Evolutionary conservation across 306 rosid species (phyloP).

Genomic region (Ormosia emarginata): DNA sequence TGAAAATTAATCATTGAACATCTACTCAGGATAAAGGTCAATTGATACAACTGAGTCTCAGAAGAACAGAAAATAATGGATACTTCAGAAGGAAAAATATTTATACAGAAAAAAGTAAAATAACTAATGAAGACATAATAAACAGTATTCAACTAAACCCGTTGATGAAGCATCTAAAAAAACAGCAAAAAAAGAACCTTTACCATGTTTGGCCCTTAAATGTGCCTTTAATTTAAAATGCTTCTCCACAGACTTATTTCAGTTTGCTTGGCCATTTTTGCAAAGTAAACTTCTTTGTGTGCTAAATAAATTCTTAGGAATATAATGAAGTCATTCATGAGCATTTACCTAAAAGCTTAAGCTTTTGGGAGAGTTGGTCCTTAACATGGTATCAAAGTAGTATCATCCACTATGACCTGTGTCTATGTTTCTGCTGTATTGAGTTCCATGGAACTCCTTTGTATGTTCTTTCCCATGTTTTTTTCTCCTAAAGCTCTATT

Average conservation of each 20-base stretch:
- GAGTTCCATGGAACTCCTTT: too few species aligned
- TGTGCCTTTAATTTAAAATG: background rate
- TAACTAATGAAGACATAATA: background rate
- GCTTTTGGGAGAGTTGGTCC: background rate
- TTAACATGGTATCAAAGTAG: too few species aligned
- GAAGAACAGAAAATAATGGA: background rate
- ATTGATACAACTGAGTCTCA: background rate
- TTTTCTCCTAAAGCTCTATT: too few species aligned
- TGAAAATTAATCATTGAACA: slow-evolving; percentile 48
- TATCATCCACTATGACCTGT: too few species aligned
- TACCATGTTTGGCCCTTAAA: background rate
- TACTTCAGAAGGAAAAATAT: background rate
- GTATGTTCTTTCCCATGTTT: too few species aligned
- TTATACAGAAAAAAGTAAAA: background rate
- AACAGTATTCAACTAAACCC: background rate
- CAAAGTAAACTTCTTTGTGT: background rate
- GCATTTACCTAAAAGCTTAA: background rate
- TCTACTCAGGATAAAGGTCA: slow-evolving; percentile 24
- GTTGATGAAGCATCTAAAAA: background rate
- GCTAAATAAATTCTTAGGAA: background rate
- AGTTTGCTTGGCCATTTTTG: background rate
- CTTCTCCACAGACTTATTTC: background rate
- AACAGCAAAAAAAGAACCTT: background rate
- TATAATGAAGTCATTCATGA: background rate
- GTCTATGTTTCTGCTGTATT: too few species aligned